Evolutionary conservation across 2,329 filamentous ascomycete species (phyloP).

Genomic region (Penicillium sp.): DNA sequence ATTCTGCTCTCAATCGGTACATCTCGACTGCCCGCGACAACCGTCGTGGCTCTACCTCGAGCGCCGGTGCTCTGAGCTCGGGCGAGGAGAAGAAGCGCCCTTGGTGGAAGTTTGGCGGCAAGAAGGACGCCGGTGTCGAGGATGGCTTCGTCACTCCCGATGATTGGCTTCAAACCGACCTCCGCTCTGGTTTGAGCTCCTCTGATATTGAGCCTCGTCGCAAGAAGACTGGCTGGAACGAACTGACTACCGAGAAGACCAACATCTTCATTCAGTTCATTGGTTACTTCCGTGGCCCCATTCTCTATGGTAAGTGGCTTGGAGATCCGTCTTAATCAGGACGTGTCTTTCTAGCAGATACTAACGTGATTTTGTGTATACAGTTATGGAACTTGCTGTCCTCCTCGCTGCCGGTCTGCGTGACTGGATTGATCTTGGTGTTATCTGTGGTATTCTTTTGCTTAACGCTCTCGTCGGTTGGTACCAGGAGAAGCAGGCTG

Average conservation of each 20-base stretch:
- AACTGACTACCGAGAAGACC: conserved; percentile 71
- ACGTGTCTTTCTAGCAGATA: neutral
- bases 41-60: conserved; percentile 51
- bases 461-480: conserved; percentile 76
- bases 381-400: conserved; percentile 72
- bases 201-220: conserved; percentile 63
- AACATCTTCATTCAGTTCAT: conserved; percentile 74
- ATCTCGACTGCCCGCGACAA: conserved; percentile 65
- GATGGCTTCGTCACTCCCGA: conserved; percentile 54
- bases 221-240: conserved; percentile 68
- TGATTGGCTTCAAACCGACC: conserved; percentile 69
- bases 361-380: conserved; percentile 7
- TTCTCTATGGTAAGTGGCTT: conserved; percentile 5
- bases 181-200: conserved; percentile 61
- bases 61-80: conserved; percentile 43
- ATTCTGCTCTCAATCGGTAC: conserved; percentile 65
- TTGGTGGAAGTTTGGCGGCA: conserved; percentile 59
- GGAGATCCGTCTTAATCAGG: neutral
- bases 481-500: conserved; percentile 79
- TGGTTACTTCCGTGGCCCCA: conserved; percentile 70
- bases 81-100: conserved; percentile 51
- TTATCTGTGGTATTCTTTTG: conserved; percentile 72
- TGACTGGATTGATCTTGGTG: conserved; percentile 75
- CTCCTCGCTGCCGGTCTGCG: conserved; percentile 70
- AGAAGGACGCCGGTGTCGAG: conserved; percentile 26